Percentiles rank a stretch among this genome's conserved stretches.
These are phyloP conservation scores for Rhynchosporium agropyri DNA, from an alignment of 2,329 filamentous ascomycete species.

Conservation along the genomic window DNA sequence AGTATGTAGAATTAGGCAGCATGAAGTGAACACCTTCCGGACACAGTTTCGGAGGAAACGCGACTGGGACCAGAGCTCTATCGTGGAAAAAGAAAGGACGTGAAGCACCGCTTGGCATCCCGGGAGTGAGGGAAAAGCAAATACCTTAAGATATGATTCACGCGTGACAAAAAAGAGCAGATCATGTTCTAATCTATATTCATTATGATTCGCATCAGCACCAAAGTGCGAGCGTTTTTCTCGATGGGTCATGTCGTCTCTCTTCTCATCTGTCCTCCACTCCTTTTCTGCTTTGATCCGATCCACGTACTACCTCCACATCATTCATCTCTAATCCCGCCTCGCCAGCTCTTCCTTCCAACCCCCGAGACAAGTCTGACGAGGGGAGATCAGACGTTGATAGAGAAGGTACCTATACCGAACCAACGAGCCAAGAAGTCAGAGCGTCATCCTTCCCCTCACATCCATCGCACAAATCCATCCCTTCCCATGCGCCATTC, in stretches of 20 bases:
- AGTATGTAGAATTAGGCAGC: too few species aligned
- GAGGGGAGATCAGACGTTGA: background rate
- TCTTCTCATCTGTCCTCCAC: background rate
- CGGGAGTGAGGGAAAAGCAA: too few species aligned
- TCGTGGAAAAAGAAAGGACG: too few species aligned
- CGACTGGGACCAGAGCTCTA: too few species aligned
- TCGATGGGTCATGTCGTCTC: slow-evolving; percentile 2
- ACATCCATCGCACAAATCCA: background rate
- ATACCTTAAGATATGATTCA: background rate
- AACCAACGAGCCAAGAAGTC: background rate
- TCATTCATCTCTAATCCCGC: slow-evolving; percentile 3
- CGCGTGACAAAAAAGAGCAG: background rate
- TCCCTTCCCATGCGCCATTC: background rate
- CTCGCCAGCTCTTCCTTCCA: background rate
- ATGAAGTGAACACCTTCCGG: too few species aligned
- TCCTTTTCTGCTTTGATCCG: background rate
- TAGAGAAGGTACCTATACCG: background rate
- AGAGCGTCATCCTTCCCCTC: background rate
- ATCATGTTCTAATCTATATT: slow-evolving; percentile 28
- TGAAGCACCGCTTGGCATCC: too few species aligned
- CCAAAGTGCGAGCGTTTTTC: slow-evolving; percentile 27
- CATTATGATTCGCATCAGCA: slow-evolving; percentile 35
- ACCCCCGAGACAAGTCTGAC: background rate
- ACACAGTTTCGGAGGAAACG: too few species aligned
- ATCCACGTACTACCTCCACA: background rate